Evolutionary conservation across 768 basidiomycete genomes (phyloP), one percentile per base, ranked within the genome.

Genomic region (Sporobolomyces phaffii): DNA sequence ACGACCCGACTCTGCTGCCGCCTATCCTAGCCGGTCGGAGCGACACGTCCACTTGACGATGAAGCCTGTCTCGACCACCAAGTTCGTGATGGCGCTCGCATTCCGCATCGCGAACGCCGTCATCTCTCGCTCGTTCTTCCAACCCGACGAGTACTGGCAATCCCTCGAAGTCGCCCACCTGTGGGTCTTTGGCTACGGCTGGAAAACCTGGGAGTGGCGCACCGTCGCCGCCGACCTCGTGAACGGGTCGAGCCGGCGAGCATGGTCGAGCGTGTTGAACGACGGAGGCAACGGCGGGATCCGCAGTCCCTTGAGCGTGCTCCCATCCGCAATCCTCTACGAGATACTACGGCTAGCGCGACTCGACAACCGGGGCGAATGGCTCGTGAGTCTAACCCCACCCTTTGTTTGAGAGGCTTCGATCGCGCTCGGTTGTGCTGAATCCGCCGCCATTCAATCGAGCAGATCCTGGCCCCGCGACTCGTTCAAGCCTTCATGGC

Each of bases 81-180:
- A 53, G 49, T 57, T 53, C 41, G 52, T 62, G 7, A n/a, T 76
- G 34, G 60, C 77, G 5, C 64, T 79, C 57, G 22, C 62, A 1
- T 36, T 79, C 51, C 77, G 78, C 4, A 62, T 76, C 11, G 11
- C 75, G 11, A 64, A 75, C 50, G 87, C 90, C 0, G 75, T 93
- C 36, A 78, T 80, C 44, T 92, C 90, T 0, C 82, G 83, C 60
- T 90, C 92, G 6, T 89, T 88, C 79, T 98, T 98, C 77, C 93
- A 97, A 77, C 92, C 96, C 13, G 96, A 99, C 77, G 96, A 98
- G 78, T 94, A 89, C 78, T 97, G 88, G 73, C 96, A 99, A 76
- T 84, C 91, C 9, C 82, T 98, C 48, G 96, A 99, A 76, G 88
- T 90, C 50, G 96, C 96, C 0, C 89, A 98, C 77, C 82, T 82